These are phyloP conservation scores for Alternaria consortialis DNA, from an alignment of 2,329 filamentous ascomycete genomes.

Conservation along the genomic window DNA sequence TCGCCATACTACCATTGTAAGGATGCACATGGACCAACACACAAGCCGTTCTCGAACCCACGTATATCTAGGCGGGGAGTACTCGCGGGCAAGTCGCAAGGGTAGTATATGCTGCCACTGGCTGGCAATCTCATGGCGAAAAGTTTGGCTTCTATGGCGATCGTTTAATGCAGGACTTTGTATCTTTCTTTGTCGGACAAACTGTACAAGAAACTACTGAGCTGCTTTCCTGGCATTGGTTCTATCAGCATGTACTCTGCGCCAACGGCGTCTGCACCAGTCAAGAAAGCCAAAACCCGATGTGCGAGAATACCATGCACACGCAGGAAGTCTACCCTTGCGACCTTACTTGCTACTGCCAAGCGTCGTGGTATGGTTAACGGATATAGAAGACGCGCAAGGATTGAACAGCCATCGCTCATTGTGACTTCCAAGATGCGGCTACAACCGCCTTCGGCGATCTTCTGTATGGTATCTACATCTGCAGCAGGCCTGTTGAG, in stretches of 20 bases:
- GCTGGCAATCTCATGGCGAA: conserved; percentile 30
- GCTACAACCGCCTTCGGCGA: conserved; percentile 51
- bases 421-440: conserved; percentile 44
- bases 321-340: conserved; percentile 47
- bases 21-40: conserved; percentile 31
- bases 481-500: conserved; percentile 25
- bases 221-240: conserved; percentile 28
- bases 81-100: conserved; percentile 13
- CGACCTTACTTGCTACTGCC: conserved; percentile 52
- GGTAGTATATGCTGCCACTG: conserved; percentile 39
- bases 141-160: conserved; percentile 31
- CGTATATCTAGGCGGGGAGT: conserved; percentile 22
- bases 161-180: conserved; percentile 27
- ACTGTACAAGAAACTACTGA: conserved; percentile 34
- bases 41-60: conserved; percentile 23
- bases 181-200: conserved; percentile 31
- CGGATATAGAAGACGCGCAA: conserved; percentile 49
- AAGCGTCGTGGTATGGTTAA: conserved; percentile 36
- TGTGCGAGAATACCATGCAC: conserved; percentile 36
- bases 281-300: conserved; percentile 31
- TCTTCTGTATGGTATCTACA: conserved; percentile 38
- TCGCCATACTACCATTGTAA: conserved; percentile 32
- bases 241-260: conserved; percentile 47
- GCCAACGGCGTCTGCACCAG: conserved; percentile 33
- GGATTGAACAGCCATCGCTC: conserved; percentile 35